Percentiles rank a stretch among this genome's conserved stretches.
These are phyloP conservation scores for Anisodus acutangulus DNA, from an alignment of 257 asterid genomes.

Conservation along the genomic window DNA sequence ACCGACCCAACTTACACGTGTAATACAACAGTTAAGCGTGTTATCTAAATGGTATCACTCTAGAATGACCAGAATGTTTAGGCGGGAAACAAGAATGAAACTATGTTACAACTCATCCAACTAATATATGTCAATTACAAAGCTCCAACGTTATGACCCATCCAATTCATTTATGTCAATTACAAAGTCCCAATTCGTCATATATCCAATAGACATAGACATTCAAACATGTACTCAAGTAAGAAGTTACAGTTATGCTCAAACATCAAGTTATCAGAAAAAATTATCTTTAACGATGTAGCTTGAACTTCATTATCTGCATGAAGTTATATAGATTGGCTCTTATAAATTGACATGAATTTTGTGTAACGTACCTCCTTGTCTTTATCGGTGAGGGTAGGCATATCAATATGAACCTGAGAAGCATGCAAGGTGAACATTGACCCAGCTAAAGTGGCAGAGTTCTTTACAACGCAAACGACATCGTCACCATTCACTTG, in stretches of 20 bases:
- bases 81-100: not conserved
- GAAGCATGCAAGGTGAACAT: slow-evolving; percentile 83
- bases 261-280: not conserved
- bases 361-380: slow-evolving; percentile 62
- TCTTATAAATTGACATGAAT: not conserved
- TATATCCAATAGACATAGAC: not conserved
- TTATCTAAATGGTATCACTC: not conserved
- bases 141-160: not conserved
- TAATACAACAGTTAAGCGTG: not conserved
- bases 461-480: slow-evolving; percentile 75
- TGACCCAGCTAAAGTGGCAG: slow-evolving; percentile 86
- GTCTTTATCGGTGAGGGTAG: slow-evolving; percentile 85
- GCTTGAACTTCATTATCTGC: not conserved
- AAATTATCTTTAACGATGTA: not conserved
- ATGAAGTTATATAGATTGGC: not conserved
- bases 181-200: not conserved
- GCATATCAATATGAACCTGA: slow-evolving; percentile 72
- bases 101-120: not conserved
- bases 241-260: not conserved
- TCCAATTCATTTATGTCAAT: not conserved
- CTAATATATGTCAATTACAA: not conserved
- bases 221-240: not conserved
- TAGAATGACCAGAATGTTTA: not conserved
- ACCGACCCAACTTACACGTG: not conserved
- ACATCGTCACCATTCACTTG: slow-evolving; percentile 82